Evolutionary conservation across 495 filamentous ascomycete species (phyloP), one percentile per base, ranked within the genome.

Genomic region (Aspergillus egyptiacus): DNA sequence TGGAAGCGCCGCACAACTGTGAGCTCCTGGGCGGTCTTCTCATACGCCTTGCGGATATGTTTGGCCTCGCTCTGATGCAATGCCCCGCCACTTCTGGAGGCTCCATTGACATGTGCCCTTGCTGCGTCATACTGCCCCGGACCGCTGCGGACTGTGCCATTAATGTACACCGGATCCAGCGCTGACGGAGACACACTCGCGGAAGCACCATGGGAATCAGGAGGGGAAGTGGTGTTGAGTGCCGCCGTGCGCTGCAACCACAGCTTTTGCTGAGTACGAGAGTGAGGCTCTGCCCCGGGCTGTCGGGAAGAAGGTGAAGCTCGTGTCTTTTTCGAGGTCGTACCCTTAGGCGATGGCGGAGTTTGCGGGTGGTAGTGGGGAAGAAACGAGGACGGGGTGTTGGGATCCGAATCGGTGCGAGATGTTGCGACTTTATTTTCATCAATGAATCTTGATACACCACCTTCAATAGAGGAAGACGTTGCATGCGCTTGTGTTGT

Each of bases 211-310:
- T 74, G 69, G 10, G 51, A 55, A 47, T 73, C 71, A 2, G 71
- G 71, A n/a, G 71, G 69, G 10, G 71, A 74, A 28, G 70, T n/a
- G n/a, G n/a, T 71, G 30, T 72, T 74, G 14, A 74, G 47, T 22
- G 71, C 61, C 34, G 71, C 71, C 3, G 71, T 74, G 9, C 71
- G 71, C 40, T 74, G 71, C 34, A 74, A 61, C 71, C 71, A 74
- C 0, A 74, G 64, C 50, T 74, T 74, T 55, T 73, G 71, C 44
- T 74, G 68, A 2, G 71, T 74, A 41, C 71, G 67, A 9, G 71
- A 74, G 13, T 59, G 67, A 11, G 67, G 61, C 23, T 71, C 68
- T 6, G 61, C 54, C 13, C 67, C 67, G 3, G 58, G 62, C 17
- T 59, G 66, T 1, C 66, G 64, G 7, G 70, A 58, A n/a, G 66